These are phyloP conservation scores for Erodium texanum DNA, from an alignment of 441 rosid genomes.

Conservation along the genomic window DNA sequence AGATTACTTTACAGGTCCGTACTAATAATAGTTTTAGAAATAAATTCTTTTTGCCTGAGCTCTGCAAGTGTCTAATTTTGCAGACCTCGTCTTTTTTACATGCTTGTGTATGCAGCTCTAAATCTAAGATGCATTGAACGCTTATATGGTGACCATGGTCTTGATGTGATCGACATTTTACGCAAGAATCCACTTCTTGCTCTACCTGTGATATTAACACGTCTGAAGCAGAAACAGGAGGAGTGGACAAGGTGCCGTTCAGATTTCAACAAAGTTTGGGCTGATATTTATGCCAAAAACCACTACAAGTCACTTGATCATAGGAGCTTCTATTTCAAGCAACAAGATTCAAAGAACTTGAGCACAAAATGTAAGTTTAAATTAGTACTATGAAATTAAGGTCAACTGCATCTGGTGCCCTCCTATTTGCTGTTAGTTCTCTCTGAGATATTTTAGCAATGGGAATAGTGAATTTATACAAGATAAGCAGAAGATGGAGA, in stretches of 20 bases:
- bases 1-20: slow-evolving; percentile 77
- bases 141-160: slow-evolving; percentile 95
- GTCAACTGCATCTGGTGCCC: slow-evolving; percentile 13
- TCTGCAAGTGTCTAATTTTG: slow-evolving; percentile 19
- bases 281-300: slow-evolving; percentile 88
- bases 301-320: slow-evolving; percentile 96
- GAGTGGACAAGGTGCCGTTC: slow-evolving; percentile 94
- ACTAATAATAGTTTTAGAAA: slow-evolving; percentile 16
- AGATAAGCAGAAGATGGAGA: background rate
- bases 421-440: slow-evolving; percentile 9
- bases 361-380: slow-evolving; percentile 69
- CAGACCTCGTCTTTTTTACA: slow-evolving; percentile 15
- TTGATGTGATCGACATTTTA: slow-evolving; percentile 82
- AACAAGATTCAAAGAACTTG: slow-evolving; percentile 80
- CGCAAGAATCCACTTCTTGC: slow-evolving; percentile 81
- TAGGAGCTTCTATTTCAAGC: slow-evolving; percentile 93
- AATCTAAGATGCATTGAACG: slow-evolving; percentile 92
- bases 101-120: slow-evolving; percentile 41
- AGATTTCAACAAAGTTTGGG: slow-evolving; percentile 98
- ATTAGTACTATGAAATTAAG: background rate
- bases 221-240: slow-evolving; percentile 97
- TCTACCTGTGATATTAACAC: slow-evolving; percentile 84
- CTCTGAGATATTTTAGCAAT: slow-evolving; percentile 7
- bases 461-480: background rate
- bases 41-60: slow-evolving; percentile 5